A percentile compares a stretch with the other conserved stretches of the same genome.
Evolutionary conservation across 441 rosid genomes (phyloP).

Genomic region (Hura crepitans): DNA sequence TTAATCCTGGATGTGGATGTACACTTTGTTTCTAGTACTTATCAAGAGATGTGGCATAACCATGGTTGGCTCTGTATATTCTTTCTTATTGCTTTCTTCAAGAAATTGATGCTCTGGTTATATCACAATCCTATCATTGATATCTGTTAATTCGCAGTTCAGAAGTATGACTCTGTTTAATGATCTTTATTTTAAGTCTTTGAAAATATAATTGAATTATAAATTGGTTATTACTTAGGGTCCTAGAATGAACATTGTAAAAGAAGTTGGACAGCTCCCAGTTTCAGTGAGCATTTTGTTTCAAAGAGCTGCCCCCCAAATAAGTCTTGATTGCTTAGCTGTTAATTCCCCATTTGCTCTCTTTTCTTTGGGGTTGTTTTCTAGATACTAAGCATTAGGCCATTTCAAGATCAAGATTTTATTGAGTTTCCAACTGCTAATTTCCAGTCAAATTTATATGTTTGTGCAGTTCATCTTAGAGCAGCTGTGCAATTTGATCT

Average conservation of each 20-base stretch:
- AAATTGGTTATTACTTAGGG: not conserved
- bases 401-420: not conserved
- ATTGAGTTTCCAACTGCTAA: slow-evolving; percentile 11
- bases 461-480: slow-evolving; percentile 92
- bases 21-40: not conserved
- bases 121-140: not conserved
- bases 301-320: not conserved
- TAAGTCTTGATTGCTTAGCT: not conserved
- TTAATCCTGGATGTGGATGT: not conserved
- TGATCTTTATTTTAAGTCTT: not conserved
- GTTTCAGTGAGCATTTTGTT: not conserved
- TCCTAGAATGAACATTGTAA: not conserved
- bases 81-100: not conserved
- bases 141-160: too few relatives aligned
- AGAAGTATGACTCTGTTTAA: not conserved
- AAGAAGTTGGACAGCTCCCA: not conserved
- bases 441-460: slow-evolving; percentile 29
- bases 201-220: not conserved
- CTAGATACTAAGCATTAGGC: not conserved
- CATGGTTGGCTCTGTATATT: not conserved
- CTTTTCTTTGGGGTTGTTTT: not conserved
- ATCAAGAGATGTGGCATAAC: not conserved
- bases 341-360: not conserved
- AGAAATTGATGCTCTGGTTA: not conserved
- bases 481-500: slow-evolving; percentile 99